phyloP scores from a whole-genome alignment of 2,329 filamentous ascomycete species.

The Moelleriella libera region DNA sequence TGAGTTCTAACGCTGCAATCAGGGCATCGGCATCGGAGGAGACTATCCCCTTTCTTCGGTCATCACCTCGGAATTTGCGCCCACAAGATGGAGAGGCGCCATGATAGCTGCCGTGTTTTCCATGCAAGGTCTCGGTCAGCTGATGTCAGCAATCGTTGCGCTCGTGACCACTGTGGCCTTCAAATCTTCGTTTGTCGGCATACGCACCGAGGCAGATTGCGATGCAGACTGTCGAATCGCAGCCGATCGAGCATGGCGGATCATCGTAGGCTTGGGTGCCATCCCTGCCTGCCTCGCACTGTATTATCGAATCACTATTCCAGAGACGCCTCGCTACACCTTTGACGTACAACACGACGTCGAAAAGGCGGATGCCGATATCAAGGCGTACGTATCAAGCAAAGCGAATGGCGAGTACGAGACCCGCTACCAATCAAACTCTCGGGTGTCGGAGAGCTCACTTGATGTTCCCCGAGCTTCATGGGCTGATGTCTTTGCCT shows the following conservation, averaged over 20 bases:
- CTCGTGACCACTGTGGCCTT: slow-evolving; percentile 55
- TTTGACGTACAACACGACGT: slow-evolving; percentile 67
- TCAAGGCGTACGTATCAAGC: slow-evolving; percentile 43
- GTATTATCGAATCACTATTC: slow-evolving; percentile 78
- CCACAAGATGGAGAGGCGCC: slow-evolving; percentile 65
- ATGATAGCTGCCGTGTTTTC: slow-evolving; percentile 78
- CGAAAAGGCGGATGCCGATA: slow-evolving; percentile 60
- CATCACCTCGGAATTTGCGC: slow-evolving; percentile 75
- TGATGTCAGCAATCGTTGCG: slow-evolving; percentile 55
- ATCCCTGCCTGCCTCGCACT: slow-evolving; percentile 65
- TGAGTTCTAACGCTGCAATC: neutral
- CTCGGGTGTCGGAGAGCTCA: slow-evolving; percentile 34
- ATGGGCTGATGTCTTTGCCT: slow-evolving; percentile 50
- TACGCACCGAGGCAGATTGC: slow-evolving; percentile 33
- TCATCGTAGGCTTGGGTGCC: slow-evolving; percentile 67
- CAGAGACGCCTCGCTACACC: slow-evolving; percentile 72
- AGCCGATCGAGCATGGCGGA: slow-evolving; percentile 70
- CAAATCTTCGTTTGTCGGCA: slow-evolving; percentile 31
- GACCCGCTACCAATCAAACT: slow-evolving; percentile 31
- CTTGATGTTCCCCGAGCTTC: slow-evolving; percentile 55
- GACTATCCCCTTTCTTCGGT: slow-evolving; percentile 72
- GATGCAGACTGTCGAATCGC: slow-evolving; percentile 49
- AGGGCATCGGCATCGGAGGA: slow-evolving; percentile 63
- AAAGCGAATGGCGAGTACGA: slow-evolving; percentile 33
- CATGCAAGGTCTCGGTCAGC: slow-evolving; percentile 75